Base-by-base conservation (phyloP, 1,139 yeast species). In the Kodamaea suecica region DNA sequence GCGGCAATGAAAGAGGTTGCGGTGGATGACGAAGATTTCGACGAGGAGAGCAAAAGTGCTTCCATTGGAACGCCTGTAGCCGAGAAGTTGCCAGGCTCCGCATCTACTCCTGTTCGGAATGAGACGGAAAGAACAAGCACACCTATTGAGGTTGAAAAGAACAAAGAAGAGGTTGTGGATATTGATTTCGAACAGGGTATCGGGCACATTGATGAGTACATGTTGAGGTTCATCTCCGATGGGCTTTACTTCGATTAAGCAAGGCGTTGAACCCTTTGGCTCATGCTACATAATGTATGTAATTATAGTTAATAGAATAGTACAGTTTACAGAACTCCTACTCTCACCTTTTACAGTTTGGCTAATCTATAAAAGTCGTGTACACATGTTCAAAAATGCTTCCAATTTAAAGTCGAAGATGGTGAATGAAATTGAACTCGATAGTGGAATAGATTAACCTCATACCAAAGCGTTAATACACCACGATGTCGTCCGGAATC, bases 131-230 rank as follows among this genome's bases (percentile, higher is more conserved):
- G 16, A 16, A 9, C 17, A 3, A 15, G 9, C 8, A 23, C 24
- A 12, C 26, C 30, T 10, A 40, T 43, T 12, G 57, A 44, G 11
- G 23, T 31, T 8, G 27, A 29, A 4, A 31, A 31, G 27, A 21
- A 49, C 43, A 52, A 34, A 11, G 49, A 42, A 7, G 35, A 35
- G 9, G 29, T 35, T 17, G 49, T 48, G 14, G 66, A 65, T 12
- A 72, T 65, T 13, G 87, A 80, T 36, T 87, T 77, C 41, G 92
- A 82, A 36, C 95, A 78, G 25, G 76, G 75, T 2, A 74, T 85
- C 35, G 95, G 95, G 4, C 96, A 88, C 57, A 76, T 92, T 38
- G 98, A 94, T 56, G 97, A 94, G 70, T 94, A 90, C 61, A 94
- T 94, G 98, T 78, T 94, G 45, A 69, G 90, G 42, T 86, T 78